Conservation (phyloP, 164 flowering plant species). For the Buxus sempervirens region DNA sequence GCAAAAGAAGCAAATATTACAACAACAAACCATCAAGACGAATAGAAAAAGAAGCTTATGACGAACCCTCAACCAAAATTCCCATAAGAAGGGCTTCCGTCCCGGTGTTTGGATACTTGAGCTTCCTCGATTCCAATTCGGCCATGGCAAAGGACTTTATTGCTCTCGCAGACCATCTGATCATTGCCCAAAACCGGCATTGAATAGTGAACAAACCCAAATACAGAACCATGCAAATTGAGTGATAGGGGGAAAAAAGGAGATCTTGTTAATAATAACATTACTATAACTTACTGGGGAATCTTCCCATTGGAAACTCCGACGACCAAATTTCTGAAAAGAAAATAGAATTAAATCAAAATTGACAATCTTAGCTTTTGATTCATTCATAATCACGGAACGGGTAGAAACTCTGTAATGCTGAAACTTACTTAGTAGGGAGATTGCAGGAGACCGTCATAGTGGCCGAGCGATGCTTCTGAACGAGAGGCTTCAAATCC, state of each 20-base stretch:
- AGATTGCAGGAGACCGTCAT: slow-evolving; percentile 31
- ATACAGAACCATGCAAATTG: not conserved
- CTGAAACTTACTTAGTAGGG: slow-evolving; percentile 37
- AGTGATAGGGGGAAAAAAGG: not conserved
- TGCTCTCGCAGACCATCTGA: slow-evolving; percentile 6
- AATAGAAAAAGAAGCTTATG: not conserved
- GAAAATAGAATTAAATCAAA: not conserved
- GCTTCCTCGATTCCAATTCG: slow-evolving; percentile 62
- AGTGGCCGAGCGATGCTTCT: slow-evolving; percentile 12
- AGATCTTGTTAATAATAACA: not conserved
- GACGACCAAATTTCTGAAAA: slow-evolving; percentile 55
- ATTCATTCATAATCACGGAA: not conserved
- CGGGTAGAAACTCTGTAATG: not conserved
- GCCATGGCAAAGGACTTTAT: slow-evolving; percentile 46
- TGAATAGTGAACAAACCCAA: not conserved
- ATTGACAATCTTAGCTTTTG: not conserved
- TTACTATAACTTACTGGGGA: slow-evolving; percentile 46
- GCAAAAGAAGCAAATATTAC: not conserved
- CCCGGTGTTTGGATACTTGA: slow-evolving; percentile 58
- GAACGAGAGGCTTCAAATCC: slow-evolving; percentile 10
- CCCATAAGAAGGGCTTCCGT: slow-evolving; percentile 79
- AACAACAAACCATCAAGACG: not conserved
- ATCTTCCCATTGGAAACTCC: slow-evolving; percentile 31
- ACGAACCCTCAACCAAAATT: slow-evolving; percentile 59
- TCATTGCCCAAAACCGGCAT: not conserved